These are phyloP conservation scores for Pyronema domesticum DNA, from an alignment of 495 filamentous ascomycete genomes.

Conservation along the genomic window DNA sequence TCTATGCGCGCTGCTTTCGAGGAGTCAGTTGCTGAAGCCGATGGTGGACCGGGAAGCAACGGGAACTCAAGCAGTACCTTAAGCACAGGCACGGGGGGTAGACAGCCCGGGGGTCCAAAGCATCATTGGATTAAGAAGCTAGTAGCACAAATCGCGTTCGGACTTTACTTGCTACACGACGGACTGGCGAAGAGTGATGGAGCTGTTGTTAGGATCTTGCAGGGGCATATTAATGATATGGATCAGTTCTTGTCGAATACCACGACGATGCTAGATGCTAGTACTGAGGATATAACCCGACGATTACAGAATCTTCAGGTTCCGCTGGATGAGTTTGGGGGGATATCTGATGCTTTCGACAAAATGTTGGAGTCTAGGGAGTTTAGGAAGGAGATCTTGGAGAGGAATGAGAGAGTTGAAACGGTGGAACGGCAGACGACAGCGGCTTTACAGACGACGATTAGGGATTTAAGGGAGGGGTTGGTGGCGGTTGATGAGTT, in stretches of 20 bases:
- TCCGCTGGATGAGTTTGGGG: constrained; percentile 55
- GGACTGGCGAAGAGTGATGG: constrained; percentile 71
- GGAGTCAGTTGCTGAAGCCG: constrained; percentile 55
- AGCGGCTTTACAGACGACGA: constrained; percentile 49
- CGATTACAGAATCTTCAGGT: constrained; percentile 61
- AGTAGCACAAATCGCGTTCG: constrained; percentile 82
- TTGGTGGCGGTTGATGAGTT: constrained; percentile 59
- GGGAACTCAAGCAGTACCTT: constrained; percentile 38
- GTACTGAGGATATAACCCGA: constrained; percentile 53
- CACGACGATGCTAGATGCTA: constrained; percentile 69
- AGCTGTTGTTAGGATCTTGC: constrained; percentile 74
- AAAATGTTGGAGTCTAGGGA: constrained; percentile 68
- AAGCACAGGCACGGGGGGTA: constrained; percentile 1
- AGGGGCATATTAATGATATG: constrained; percentile 81
- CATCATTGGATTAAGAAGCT: constrained; percentile 83
- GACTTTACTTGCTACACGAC: constrained; percentile 73
- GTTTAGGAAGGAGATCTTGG: constrained; percentile 63
- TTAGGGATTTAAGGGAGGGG: constrained; percentile 63
- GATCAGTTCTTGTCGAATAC: constrained; percentile 77
- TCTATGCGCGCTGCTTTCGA: constrained; percentile 83
- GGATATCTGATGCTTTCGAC: constrained; percentile 48
- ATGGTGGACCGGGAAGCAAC: constrained; percentile 40
- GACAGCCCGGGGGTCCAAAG: constrained; percentile 13
- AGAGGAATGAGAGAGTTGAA: constrained; percentile 81
- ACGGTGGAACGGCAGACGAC: constrained; percentile 67